A percentile compares a stretch with the other conserved stretches of the same genome.
Evolutionary conservation across 495 filamentous ascomycete species (phyloP).

Genomic region (Talaromyces borbonicus): DNA sequence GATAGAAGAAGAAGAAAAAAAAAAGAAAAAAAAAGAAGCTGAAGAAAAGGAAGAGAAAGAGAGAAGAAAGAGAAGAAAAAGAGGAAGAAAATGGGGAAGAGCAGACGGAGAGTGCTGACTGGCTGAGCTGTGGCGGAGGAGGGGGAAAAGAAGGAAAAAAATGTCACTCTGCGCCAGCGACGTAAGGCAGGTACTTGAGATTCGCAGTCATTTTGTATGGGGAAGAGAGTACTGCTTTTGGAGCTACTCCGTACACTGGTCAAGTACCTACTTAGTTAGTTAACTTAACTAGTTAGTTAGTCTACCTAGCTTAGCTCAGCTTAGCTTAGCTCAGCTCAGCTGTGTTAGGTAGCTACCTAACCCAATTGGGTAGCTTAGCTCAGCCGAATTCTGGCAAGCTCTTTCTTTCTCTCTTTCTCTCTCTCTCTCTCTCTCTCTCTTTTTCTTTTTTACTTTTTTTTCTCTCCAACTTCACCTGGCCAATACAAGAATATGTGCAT

Average conservation of each 20-base stretch:
- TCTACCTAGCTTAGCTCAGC: too few relatives aligned
- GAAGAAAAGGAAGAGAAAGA: neutral
- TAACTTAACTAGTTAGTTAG: too few relatives aligned
- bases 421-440: too few relatives aligned
- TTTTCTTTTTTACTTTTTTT: too few relatives aligned
- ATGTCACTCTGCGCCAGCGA: neutral
- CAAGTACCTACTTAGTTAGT: too few relatives aligned
- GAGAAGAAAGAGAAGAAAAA: neutral
- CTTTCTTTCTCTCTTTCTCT: neutral
- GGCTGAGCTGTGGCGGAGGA: neutral
- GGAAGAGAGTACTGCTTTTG: neutral
- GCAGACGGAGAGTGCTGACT: neutral
- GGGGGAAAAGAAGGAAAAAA: neutral
- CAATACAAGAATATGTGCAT: too few relatives aligned
- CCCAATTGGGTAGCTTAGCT: neutral
- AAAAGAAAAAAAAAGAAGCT: neutral
- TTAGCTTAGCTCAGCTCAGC: constrained; percentile 5
- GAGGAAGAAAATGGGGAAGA: neutral
- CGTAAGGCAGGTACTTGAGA: neutral
- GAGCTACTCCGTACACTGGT: too few relatives aligned
- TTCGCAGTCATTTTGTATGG: neutral
- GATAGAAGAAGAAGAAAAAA: neutral
- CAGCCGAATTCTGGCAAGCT: too few relatives aligned
- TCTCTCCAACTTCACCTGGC: too few relatives aligned
- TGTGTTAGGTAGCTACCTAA: neutral